Conservation (phyloP, 176 grass and related monocot genomes). For the Elymus sibiricus region DNA sequence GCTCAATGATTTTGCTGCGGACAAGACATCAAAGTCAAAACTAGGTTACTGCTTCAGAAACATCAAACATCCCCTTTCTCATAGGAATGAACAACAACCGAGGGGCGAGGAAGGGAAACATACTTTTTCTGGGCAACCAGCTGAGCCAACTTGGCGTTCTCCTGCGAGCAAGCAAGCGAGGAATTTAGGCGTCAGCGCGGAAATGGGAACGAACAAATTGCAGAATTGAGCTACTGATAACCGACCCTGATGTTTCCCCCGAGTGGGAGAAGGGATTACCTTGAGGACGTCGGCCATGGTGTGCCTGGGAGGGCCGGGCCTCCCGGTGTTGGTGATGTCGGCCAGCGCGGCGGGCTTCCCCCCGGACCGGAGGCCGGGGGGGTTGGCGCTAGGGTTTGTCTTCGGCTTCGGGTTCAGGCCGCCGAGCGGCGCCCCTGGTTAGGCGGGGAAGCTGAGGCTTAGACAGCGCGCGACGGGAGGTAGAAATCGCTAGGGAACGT, state of each 20-base stretch:
- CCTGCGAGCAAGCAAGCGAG: constrained; percentile 39
- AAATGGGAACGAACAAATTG: not conserved
- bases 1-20: constrained; percentile 50
- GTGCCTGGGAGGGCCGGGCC: constrained; percentile 21
- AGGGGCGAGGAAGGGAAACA: not conserved
- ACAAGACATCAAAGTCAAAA: not conserved
- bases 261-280: constrained; percentile 9
- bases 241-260: not conserved
- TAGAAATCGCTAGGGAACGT: not conserved
- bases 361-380: not conserved
- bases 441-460: not conserved
- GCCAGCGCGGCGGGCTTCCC: constrained; percentile 31
- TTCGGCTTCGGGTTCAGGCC: not conserved
- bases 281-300: constrained; percentile 31
- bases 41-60: not conserved
- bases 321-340: constrained; percentile 59
- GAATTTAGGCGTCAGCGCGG: not conserved
- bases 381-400: not conserved
- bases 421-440: constrained; percentile 24
- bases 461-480: not conserved
- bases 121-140: constrained; percentile 52
- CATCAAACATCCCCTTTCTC: not conserved
- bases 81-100: not conserved
- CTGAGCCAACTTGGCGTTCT: constrained; percentile 34
- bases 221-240: not conserved